A percentile compares a stretch with the other conserved stretches of the same genome.
Evolutionary conservation across 257 asterid genomes (phyloP).

Genomic region (Plantago major): DNA sequence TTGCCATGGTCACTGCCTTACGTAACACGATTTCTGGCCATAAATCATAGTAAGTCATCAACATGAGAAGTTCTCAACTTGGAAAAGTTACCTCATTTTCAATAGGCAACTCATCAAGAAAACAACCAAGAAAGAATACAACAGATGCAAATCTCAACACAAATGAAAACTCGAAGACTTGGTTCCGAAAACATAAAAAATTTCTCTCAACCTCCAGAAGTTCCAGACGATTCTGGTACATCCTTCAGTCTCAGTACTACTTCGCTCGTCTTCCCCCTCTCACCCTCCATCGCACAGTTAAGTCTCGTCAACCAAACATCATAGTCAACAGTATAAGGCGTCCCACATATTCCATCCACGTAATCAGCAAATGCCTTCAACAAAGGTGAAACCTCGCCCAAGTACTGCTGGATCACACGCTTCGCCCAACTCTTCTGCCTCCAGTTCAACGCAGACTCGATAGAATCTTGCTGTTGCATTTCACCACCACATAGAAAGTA

Average conservation of each 20-base stretch:
- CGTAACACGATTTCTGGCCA: no score
- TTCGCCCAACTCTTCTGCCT: conserved; percentile 64
- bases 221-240: conserved; percentile 54
- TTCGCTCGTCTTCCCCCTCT: conserved; percentile 52
- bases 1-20: no score
- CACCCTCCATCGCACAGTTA: conserved; percentile 43
- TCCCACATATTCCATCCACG: conserved; percentile 65
- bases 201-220: conserved; percentile 32
- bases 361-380: conserved; percentile 79
- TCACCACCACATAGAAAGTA: conserved; percentile 57
- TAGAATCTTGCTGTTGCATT: conserved; percentile 60
- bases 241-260: conserved; percentile 34
- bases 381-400: conserved; percentile 67
- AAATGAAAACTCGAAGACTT: neutral
- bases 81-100: no score
- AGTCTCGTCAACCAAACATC: conserved; percentile 69
- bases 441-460: conserved; percentile 74
- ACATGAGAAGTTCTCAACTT: no score
- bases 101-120: neutral
- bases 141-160: conserved; percentile 16
- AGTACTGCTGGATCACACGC: conserved; percentile 49
- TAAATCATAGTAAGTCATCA: no score
- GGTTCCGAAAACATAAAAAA: conserved; percentile 30
- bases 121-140: conserved; percentile 9
- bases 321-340: conserved; percentile 68